Evolutionary conservation across 768 basidiomycete genomes (phyloP), one percentile per base, ranked within the genome.

Genomic region (Leccinum boreale): DNA sequence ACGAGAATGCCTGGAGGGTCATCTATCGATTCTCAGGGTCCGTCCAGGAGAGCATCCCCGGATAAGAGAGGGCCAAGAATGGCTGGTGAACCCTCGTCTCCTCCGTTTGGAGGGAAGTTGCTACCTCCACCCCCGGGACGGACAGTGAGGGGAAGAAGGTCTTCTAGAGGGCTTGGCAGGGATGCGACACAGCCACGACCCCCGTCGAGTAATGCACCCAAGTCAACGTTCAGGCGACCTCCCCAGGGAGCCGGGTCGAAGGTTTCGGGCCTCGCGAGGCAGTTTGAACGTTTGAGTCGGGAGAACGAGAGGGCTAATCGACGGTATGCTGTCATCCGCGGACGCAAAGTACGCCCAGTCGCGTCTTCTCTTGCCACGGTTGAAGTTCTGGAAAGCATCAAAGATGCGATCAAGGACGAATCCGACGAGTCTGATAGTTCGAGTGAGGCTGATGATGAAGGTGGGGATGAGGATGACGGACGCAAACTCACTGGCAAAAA

Each of bases 341-440:
- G 90, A 11, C 88, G 85, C 61, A 85, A 89, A 47, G 90, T 92
- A 19, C 87, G 96, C 31, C 96, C 97, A 12, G 92, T 98, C 14
- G 90, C 90, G 19, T 88, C 87, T 24, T 89, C 94, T 15, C 84
- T 87, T 47, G 94, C 92, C 15, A 93, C 87, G 65, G 92, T 96
- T 1, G 87, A 94, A 67, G 82, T 97, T 31, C 80, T 97, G 24
- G 87, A 91, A 53, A 94, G 92, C 66, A 83, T 97, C 65, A 88
- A 90, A 68, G 94, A 97, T 65, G 95, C 91, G 2, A 90, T 97
- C 68, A 91, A 92, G 64, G 92, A 90, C 62, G 85, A 90, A 62
- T 87, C 87, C 21, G 89, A 90, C 52, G 79, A 78, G 57, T 86
- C 86, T 3, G 86, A 89, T 62, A 82, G 85, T 11, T 80, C 85